Base-by-base conservation (phyloP, 176 grass and related monocot genomes). In the barley (Hordeum vulgare) region DNA sequence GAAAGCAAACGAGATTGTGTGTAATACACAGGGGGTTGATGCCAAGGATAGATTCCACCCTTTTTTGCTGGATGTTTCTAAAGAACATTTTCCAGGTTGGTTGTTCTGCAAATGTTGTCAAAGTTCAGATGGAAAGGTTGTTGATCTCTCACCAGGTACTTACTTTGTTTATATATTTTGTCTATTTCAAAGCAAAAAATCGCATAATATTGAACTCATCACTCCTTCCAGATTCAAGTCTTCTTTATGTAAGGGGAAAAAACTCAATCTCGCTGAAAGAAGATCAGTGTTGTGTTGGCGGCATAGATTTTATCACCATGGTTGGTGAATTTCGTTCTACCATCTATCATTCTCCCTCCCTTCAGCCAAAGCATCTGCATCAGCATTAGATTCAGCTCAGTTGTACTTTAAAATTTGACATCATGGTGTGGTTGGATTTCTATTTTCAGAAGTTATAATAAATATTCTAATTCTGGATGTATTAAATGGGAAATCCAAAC, bases 231-330 rank as follows among this genome's bases (percentile, higher is more conserved):
- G 96, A 82, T 85, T 61, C 74, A 44, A 76, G 28, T 56, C 79
- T 86, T 83, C 85, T 71, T 54, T 65, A 78, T 25, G 47, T 54
- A 74, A 76, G 75, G 88, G 72, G 47, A 33, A 73, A 83, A 20
- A 53, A 71, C 37, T 45, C 60, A 68, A 61, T 68, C 33, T 80
- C 64, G 23, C 54, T 85, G 57, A 66, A 71, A 82, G 89, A 88
- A 76, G 75, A 88, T 66, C 81, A 81, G 15, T 88, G 92, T 85
- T 98, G 92, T 80, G 69, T 90, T 70, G 77, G 87, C 41, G 92
- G 96, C 72, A 75, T 98, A 75, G 92, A 98, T 93, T 90, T 95
- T 85, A 72, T 98, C 45, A 91, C 92, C 77, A 81, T 98, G 96
- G 90, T 95, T 90, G 10, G 85, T 68, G 27, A 64, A 33, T 31